Conservation (phyloP, 75 land plant genomes). For the Cupressus sempervirens region DNA sequence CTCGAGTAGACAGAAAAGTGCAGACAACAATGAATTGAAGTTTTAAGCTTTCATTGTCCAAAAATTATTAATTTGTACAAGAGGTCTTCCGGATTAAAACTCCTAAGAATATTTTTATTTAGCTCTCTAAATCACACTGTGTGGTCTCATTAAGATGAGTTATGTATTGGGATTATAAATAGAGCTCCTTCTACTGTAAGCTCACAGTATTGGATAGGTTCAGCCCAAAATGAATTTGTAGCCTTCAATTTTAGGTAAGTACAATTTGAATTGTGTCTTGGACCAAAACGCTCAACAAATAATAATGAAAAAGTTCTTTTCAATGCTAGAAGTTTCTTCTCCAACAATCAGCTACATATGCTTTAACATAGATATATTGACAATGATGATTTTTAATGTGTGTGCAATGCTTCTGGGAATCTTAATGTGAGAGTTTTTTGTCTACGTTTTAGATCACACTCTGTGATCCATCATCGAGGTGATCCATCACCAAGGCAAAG, state of each 20-base stretch:
- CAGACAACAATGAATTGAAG: not conserved
- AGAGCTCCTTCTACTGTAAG: not conserved
- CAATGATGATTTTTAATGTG: too few species aligned
- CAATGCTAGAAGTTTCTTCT: not conserved
- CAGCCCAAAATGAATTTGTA: not conserved
- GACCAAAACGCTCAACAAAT: not conserved
- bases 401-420: too few species aligned
- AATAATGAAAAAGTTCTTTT: not conserved
- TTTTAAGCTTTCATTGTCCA: not conserved
- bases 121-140: not conserved
- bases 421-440: too few species aligned
- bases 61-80: not conserved
- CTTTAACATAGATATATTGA: not conserved
- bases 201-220: not conserved
- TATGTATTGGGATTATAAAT: not conserved
- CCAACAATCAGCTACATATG: too few species aligned
- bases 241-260: not conserved
- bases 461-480: too few species aligned
- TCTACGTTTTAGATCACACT: too few species aligned
- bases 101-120: not conserved
- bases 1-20: not conserved
- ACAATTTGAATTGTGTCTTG: not conserved
- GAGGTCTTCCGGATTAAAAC: not conserved
- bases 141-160: not conserved
- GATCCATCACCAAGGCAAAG: too few species aligned